These are phyloP conservation scores for Massarina eburnea DNA, from an alignment of 2,329 filamentous ascomycete species.

Conservation along the genomic window DNA sequence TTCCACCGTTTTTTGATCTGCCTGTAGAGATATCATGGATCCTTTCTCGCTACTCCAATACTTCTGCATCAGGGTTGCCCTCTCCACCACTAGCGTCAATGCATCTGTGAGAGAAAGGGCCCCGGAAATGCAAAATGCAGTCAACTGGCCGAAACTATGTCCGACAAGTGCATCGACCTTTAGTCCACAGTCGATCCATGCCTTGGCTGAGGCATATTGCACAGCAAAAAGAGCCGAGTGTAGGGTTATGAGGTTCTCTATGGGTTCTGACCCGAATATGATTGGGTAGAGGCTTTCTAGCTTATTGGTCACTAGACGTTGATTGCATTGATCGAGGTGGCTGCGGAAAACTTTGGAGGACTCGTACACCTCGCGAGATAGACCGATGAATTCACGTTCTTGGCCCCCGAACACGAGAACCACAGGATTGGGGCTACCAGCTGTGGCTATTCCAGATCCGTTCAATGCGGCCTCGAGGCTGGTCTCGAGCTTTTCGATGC, in stretches of 20 bases:
- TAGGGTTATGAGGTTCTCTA: constrained; percentile 6
- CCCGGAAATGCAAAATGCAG: constrained; percentile 35
- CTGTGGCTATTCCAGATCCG: neutral
- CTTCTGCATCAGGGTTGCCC: constrained; percentile 32
- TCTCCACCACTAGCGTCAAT: constrained; percentile 36
- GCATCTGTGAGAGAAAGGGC: constrained; percentile 33
- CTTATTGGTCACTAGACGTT: neutral
- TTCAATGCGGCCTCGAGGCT: neutral
- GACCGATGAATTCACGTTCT: constrained; percentile 1
- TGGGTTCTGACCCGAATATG: constrained; percentile 7
- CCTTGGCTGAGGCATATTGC: constrained; percentile 17
- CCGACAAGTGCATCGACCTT: constrained; percentile 11
- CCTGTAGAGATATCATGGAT: constrained; percentile 20
- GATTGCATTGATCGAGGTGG: constrained; percentile 10
- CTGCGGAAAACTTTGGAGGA: neutral
- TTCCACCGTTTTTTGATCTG: constrained; percentile 4
- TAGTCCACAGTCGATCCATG: constrained; percentile 16
- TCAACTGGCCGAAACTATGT: constrained; percentile 41
- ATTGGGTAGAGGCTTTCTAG: constrained; percentile 2
- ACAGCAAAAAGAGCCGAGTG: constrained; percentile 13
- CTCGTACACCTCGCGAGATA: neutral
- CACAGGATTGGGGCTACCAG: constrained; percentile 2
- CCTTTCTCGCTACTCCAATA: constrained; percentile 23
- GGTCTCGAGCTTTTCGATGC: neutral
- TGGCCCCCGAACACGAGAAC: constrained; percentile 11